Base-by-base conservation (phyloP, 1,284 basidiomycete species). In the Bjerkandera adusta region DNA sequence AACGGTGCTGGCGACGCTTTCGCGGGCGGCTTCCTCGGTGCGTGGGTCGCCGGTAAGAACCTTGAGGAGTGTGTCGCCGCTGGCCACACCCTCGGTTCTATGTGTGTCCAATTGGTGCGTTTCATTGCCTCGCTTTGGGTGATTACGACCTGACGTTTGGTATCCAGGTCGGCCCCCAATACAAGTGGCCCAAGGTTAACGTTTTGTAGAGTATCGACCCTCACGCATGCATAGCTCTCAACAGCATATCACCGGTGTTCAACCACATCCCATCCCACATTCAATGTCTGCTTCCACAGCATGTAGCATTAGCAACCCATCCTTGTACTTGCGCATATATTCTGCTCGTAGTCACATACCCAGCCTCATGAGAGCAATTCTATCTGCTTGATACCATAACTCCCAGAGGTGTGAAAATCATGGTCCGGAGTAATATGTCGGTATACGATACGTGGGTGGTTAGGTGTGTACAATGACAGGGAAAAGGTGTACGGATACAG, bases 1-100 rank as follows among this genome's bases (percentile, higher is more conserved):
- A 99, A 99, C 70, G 97, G 92, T 44, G 97, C 97, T n/a, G 97
- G 97, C 43, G 97, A 99, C 67, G 94, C 93, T 43, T 99, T 99
- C 59, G 93, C 94, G n/a, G 97, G 97, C 53, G 97, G 92, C 39
- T 95, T 98, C 75, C 67, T 98, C 41, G 97, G 91, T 42, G 95
- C 89, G 1, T 77, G 85, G 43, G 84, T 93, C 42, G 68, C 80
- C 34, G 94, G 92, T 20, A 97, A 93, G 78, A 70, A 62, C 36
- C 63, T 95, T 40, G 85, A 90, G 34, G 84, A 92, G 65, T 81
- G 80, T 47, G 78, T 99, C 53, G 80, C 89, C 66, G 82, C 82
- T 35, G 97, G 96, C 2, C 96, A 99, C 72, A 88, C 86, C 69
- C 67, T 98, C 59, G 96, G 90, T 48, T 72, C 79, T 53, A 93